A percentile compares a stretch with the other conserved stretches of the same genome.
Evolutionary conservation across 2,329 filamentous ascomycete species (phyloP).

Genomic region (Scortechinia acanthostroma): DNA sequence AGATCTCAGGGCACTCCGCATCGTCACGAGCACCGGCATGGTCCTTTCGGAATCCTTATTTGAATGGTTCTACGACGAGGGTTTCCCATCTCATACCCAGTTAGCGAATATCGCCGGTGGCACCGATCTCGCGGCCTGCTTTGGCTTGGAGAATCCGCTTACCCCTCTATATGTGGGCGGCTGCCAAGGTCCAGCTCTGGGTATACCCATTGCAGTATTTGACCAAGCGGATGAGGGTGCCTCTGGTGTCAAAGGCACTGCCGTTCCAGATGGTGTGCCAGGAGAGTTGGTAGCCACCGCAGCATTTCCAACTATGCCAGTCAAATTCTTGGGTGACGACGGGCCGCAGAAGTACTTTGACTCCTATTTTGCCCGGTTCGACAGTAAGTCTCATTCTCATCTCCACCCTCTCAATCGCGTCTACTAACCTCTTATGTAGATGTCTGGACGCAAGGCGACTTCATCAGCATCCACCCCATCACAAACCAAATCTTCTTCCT

Average conservation of each 20-base stretch:
- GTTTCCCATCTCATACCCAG: slow-evolving; percentile 24
- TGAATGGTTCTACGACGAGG: slow-evolving; percentile 32
- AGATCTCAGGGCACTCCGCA: slow-evolving; percentile 24
- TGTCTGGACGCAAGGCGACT: no score
- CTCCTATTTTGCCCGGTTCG: slow-evolving; percentile 27
- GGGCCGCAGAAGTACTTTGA: slow-evolving; percentile 27
- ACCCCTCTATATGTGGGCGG: slow-evolving; percentile 56
- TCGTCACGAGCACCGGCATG: slow-evolving; percentile 34
- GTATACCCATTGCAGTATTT: slow-evolving; percentile 43
- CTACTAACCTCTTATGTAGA: no score
- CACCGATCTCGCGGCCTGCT: slow-evolving; percentile 46
- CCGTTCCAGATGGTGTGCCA: no score
- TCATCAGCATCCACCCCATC: no score
- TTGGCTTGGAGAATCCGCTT: slow-evolving; percentile 61
- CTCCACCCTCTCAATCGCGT: no score
- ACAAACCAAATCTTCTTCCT: no score
- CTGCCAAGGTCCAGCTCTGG: slow-evolving; percentile 42
- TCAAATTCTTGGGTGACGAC: slow-evolving; percentile 33
- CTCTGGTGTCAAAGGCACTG: no score
- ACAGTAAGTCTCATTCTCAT: no score
- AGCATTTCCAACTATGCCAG: slow-evolving; percentile 35
- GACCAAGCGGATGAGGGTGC: slow-evolving; percentile 32
- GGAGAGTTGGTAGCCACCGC: slow-evolving; percentile 34
- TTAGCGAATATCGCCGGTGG: slow-evolving; percentile 33
- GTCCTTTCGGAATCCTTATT: slow-evolving; percentile 30